Percentiles rank a stretch among this genome's conserved stretches.
Conservation (phyloP, 2,329 filamentous ascomycete species). For the Sarocladiaceae sp. region DNA sequence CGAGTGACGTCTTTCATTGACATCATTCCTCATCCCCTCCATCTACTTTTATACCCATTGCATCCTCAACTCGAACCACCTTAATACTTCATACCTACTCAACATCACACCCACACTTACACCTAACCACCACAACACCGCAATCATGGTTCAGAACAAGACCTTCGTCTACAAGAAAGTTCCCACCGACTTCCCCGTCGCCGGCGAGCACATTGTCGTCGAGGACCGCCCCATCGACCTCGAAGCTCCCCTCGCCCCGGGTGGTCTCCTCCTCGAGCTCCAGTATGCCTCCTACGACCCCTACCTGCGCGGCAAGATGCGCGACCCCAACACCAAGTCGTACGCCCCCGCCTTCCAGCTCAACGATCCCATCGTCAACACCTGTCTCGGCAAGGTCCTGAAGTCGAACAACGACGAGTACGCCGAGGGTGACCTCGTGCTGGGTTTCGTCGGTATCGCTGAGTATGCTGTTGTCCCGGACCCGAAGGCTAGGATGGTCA, state of each 20-base stretch:
- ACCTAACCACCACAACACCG: neutral
- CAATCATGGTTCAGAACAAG: constrained; percentile 56
- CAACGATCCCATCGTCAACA: constrained; percentile 60
- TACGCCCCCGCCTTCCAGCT: constrained; percentile 51
- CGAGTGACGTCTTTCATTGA: constrained; percentile 67
- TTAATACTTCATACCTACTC: neutral
- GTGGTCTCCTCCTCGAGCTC: constrained; percentile 66
- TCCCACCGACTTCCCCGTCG: constrained; percentile 57
- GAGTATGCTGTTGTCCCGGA: constrained; percentile 62
- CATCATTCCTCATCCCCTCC: constrained; percentile 39
- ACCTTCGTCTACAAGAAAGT: constrained; percentile 61
- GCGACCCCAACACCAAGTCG: constrained; percentile 57
- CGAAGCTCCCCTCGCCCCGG: constrained; percentile 39
- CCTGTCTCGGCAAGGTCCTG: constrained; percentile 62
- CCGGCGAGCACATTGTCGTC: constrained; percentile 61
- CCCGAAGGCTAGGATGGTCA: constrained; percentile 34
- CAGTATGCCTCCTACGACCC: constrained; percentile 78
- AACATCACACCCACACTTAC: neutral
- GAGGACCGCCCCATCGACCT: constrained; percentile 60
- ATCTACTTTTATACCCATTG: neutral
- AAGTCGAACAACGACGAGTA: constrained; percentile 64
- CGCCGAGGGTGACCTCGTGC: constrained; percentile 63
- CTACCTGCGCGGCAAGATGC: constrained; percentile 80
- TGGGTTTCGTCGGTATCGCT: constrained; percentile 54
- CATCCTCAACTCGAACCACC: neutral